Evolutionary conservation across 2,329 filamentous ascomycete genomes (phyloP), one percentile per base, ranked within the genome.

Genomic region (Nemania sp.): DNA sequence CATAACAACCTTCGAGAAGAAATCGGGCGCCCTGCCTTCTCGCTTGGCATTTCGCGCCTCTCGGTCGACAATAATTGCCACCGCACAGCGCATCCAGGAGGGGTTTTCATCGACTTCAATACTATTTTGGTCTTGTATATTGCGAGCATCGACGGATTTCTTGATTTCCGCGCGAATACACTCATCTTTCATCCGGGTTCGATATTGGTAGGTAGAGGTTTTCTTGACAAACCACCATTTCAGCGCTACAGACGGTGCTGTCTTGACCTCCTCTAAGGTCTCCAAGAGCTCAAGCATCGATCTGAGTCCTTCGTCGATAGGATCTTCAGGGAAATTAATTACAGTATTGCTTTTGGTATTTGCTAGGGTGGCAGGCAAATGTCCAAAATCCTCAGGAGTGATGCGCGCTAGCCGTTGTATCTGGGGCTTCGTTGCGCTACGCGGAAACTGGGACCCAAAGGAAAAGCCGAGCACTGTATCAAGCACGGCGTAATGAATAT

Each of bases 391-490:
- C 2, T 58, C 53, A 20, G 54, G 49, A 15, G 56, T 41, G n/a
- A 49, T 49, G 13, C 49, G 26, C 20, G 26, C 13, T 6, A 65
- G 35, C 27, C 55, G 55, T 11, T 65, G 29, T 24, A 59, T 54
- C 20, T 65, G 55, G 38, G 55, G 56, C 18, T n/a, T 55, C 2
- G 20, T 60, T 20, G 47, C 56, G 26, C 62, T 60, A 27, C 11
- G 38, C 35, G 27, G 13, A 20, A 70, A 64, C 18, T 35, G 27
- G 22, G 54, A 43, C 6, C 68, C 70, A 41, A 72, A 71, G 10
- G 64, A 51, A 35, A 71, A 69, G 3, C 27, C 63, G 20, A 71
- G 45, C 15, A 72, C 57, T 47, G 64, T 56, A n/a, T 72, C 70
- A 1, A 72, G 59, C 5, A 63, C 35, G 13, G 60, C 62, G 5